Evolutionary conservation across 805 yeast species (phyloP), one percentile per base, ranked within the genome.

Genomic region (Hanseniaspora meyeri): DNA sequence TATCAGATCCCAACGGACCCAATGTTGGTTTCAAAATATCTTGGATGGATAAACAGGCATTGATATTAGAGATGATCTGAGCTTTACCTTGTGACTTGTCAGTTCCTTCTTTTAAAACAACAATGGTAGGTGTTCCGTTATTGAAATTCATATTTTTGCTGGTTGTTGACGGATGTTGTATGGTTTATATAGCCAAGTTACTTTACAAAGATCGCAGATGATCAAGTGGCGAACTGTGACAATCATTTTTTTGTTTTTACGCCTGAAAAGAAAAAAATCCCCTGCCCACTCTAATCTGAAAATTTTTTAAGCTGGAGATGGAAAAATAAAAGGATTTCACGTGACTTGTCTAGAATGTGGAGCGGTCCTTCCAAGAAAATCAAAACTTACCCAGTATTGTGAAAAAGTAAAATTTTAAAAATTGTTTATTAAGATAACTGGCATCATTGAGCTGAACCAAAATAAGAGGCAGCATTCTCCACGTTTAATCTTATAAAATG

Each of bases 1-100:
- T 90, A 71, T 93, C 99, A 37, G 96, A 87, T 29, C 99, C 99
- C 64, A 93, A 77, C 49, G 99, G 99, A 4, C 99, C 99, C 62
- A 93, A 76, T 0, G 99, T 93, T 53, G 97, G 89, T 63, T 85
- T 84, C 65, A 93, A 76, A 34, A 97, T 88, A 63, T 93, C 98
- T 74, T 93, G 97, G 61, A 93, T 87, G 34, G 98, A 97, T 60
- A 91, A 70, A 72, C 98, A 93, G 3, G 98, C 97, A 74, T 91
- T 91, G 68, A 93, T 93, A 66, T 93, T 93, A 61, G 91, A 85
- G 64, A 93, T 82, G 62, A 89, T 86, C 75, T 93, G 98, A 27
- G 97, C 97, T 62, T 83, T 81, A 39, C 99, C 99, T 70, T 93
- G 99, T 16, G 96, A 86, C 36, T 95, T 75, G 67, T 93, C 98